A percentile compares a stretch with the other conserved stretches of the same genome.
phyloP scores from a whole-genome alignment of 129 eudicot genomes.

The Tagetes patula region DNA sequence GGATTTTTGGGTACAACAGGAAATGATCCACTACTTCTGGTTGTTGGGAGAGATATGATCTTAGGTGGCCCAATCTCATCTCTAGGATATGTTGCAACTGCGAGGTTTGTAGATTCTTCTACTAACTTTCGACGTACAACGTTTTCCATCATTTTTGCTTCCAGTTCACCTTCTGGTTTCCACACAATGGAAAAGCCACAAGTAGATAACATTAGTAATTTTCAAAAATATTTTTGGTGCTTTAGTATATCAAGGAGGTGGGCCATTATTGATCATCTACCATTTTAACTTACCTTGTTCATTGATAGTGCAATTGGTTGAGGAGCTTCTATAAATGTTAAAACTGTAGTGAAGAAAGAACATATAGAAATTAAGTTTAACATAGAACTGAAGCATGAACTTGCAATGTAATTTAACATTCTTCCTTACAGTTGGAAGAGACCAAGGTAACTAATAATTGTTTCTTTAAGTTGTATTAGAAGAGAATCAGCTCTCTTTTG shows the following conservation, averaged over 20 bases:
- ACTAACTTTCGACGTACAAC: slow-evolving; percentile 54
- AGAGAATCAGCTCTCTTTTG: slow-evolving; percentile 43
- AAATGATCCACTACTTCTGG: slow-evolving; percentile 88
- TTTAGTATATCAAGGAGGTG: not conserved
- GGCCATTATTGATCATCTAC: not conserved
- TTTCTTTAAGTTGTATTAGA: slow-evolving; percentile 37
- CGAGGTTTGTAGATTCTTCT: slow-evolving; percentile 63
- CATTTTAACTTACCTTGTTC: slow-evolving; percentile 25
- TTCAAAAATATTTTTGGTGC: not conserved
- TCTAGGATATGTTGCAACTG: slow-evolving; percentile 46
- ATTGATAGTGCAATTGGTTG: slow-evolving; percentile 5
- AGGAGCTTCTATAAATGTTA: slow-evolving; percentile 39
- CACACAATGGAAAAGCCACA: not conserved
- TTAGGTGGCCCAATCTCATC: slow-evolving; percentile 28
- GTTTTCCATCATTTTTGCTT: slow-evolving; percentile 35
- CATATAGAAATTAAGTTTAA: slow-evolving; percentile 12
- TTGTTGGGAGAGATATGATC: slow-evolving; percentile 53
- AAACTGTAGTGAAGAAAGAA: slow-evolving; percentile 36
- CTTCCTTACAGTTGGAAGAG: slow-evolving; percentile 52
- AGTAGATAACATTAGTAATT: not conserved
- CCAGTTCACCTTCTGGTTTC: slow-evolving; percentile 37
- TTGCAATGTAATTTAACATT: not conserved
- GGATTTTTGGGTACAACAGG: slow-evolving; percentile 56
- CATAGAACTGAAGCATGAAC: not conserved
- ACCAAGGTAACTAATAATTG: slow-evolving; percentile 35